phyloP scores from a whole-genome alignment of 768 basidiomycete genomes.

The Collybia nuda region DNA sequence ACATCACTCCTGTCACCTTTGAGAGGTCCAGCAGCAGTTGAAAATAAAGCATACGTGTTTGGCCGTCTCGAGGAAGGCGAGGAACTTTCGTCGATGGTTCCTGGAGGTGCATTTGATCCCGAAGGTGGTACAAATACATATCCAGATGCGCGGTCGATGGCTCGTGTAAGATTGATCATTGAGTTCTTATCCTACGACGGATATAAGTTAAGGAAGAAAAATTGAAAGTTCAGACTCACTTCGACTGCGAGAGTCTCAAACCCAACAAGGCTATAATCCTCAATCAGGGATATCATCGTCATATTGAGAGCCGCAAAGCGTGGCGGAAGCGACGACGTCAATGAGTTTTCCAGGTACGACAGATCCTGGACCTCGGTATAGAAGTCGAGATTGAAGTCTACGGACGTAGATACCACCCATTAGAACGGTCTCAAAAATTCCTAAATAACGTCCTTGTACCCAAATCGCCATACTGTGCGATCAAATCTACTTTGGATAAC shows the following conservation, averaged over 20 bases:
- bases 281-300: conserved; percentile 89
- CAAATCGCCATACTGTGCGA: conserved; percentile 86
- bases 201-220: neutral
- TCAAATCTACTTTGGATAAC: conserved; percentile 91
- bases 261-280: conserved; percentile 89
- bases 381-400: conserved; percentile 96
- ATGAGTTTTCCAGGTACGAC: conserved; percentile 76
- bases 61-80: conserved; percentile 47
- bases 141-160: conserved; percentile 89
- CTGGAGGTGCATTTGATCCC: conserved; percentile 30
- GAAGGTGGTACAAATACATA: conserved; percentile 78
- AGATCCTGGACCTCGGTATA: conserved; percentile 99
- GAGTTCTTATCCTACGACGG: conserved; percentile 80
- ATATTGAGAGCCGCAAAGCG: conserved; percentile 81
- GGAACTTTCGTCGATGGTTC: conserved; percentile 30
- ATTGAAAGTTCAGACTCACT: conserved; percentile 34
- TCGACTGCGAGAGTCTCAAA: conserved; percentile 98
- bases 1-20: conserved; percentile 52
- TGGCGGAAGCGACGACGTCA: conserved; percentile 58
- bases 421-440: conserved; percentile 4
- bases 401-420: conserved; percentile 1
- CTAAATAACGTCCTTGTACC: conserved; percentile 46
- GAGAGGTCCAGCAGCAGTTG: conserved; percentile 58
- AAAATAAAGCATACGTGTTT: conserved; percentile 68
- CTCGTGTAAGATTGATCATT: conserved; percentile 84